Evolutionary conservation across 2,329 filamentous ascomycete species (phyloP).

Genomic region (Hypoxylon rubiginosum): DNA sequence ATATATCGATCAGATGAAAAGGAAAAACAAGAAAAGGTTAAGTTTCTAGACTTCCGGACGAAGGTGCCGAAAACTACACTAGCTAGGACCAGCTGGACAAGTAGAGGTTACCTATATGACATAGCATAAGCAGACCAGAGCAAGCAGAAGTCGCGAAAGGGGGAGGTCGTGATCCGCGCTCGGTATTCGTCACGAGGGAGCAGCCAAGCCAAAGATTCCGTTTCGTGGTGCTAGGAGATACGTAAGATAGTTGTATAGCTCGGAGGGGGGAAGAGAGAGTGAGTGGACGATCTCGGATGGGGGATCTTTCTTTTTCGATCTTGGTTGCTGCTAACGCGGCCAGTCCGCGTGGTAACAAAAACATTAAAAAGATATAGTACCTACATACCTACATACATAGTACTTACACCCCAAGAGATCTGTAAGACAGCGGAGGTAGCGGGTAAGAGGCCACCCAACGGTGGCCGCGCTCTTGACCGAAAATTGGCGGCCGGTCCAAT

Average conservation of each 20-base stretch:
- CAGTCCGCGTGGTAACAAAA: constrained; percentile 40
- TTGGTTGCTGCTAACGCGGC: constrained; percentile 35
- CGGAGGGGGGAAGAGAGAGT: background rate
- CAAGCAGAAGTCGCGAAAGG: background rate
- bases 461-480: constrained; percentile 40
- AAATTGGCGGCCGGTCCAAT: constrained; percentile 25
- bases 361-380: constrained; percentile 11
- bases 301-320: constrained; percentile 25
- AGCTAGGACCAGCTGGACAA: background rate
- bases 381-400: background rate
- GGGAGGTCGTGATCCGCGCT: background rate
- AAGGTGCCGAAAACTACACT: background rate
- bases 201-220: background rate
- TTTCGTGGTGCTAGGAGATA: background rate
- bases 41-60: background rate
- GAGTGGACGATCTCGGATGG: constrained; percentile 34
- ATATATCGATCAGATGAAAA: background rate
- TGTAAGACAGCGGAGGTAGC: constrained; percentile 12
- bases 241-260: constrained; percentile 16
- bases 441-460: constrained; percentile 38
- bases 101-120: background rate
- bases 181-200: constrained; percentile 3
- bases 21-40: no score
- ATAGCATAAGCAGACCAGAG: constrained; percentile 4
- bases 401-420: background rate